These are phyloP conservation scores for Fusarium sp. DNA, from an alignment of 2,329 filamentous ascomycete species.

Conservation along the genomic window DNA sequence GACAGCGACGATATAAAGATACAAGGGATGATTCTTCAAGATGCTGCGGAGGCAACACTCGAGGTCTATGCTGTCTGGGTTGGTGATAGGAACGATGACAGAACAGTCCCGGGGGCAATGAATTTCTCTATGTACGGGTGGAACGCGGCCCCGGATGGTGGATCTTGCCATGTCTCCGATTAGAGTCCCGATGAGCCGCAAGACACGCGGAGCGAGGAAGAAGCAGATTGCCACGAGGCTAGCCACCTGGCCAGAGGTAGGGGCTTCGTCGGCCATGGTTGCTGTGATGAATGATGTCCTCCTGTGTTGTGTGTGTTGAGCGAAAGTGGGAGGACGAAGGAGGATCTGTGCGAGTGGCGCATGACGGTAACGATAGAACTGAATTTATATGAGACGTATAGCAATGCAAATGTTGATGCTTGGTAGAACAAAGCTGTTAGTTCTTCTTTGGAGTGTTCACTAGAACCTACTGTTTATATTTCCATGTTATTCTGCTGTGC, in stretches of 20 bases:
- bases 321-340: not conserved
- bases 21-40: constrained; percentile 2
- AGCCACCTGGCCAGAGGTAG: not conserved
- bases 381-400: not conserved
- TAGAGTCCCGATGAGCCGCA: not conserved
- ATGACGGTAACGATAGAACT: not conserved
- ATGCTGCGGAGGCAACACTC: constrained; percentile 7
- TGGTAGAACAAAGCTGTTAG: not conserved
- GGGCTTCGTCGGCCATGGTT: not conserved
- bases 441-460: not conserved
- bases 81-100: constrained; percentile 19
- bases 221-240: not conserved
- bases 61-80: not conserved
- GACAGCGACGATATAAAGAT: constrained; percentile 11
- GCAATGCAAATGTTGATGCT: not conserved
- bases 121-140: not conserved
- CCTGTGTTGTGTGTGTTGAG: not conserved
- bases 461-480: not conserved
- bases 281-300: not conserved
- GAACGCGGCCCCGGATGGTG: not conserved
- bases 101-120: not conserved
- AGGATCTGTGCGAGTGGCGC: not conserved
- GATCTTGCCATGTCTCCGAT: not conserved
- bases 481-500: not conserved
- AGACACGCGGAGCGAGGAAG: not conserved